Base-by-base conservation (phyloP, 176 grass and related monocot genomes). In the Eragrostis curvula region DNA sequence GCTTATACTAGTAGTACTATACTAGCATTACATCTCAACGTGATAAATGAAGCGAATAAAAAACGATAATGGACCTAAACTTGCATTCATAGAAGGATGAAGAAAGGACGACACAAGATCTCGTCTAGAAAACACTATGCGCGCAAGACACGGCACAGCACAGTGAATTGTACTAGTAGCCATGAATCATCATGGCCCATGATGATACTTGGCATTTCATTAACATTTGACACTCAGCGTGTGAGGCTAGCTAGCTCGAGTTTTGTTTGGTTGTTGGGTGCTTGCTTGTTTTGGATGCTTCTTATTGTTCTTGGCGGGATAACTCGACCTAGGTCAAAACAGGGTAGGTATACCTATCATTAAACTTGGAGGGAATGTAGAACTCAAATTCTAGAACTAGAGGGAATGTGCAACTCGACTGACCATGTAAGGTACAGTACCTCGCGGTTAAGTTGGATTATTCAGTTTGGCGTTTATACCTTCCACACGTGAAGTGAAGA, bases 131-230 rank as follows among this genome's bases (percentile, higher is more conserved):
- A 9, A 62, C 63, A 15, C 21, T 7, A 7, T 7, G 42, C 75
- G 42, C 61, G 20, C 75, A 65, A 65, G 58, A 11, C 75, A 78
- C 47, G 75, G 25, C 58, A 49, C 32, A 36, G 75, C 42, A 49
- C 75, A 65, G 75, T 78, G 24, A 20, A 11, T 45, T 7, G 51
- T 27, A 77, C 74, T 18, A 29, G 9, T 15, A 28, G 74, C 41
- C 61, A 47, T 36, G 32, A 36, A 36, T 36, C 32, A 36, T 36
- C 32, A 36, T 36, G 32, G 32, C 32, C 32, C 32, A 36, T 77
- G 45, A 64, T 78, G 75, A 78, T 1, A 24, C 23, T 62, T 30
- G 16, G 24, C 20, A 41, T 10, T 45, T 30, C 12, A 24, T 30
- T 58, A 62, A 23, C 6, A 36, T 36, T 36, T 36, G 32, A 36